phyloP scores from a whole-genome alignment of 2,329 filamentous ascomycete species.

The Diaporthe amygdali region DNA sequence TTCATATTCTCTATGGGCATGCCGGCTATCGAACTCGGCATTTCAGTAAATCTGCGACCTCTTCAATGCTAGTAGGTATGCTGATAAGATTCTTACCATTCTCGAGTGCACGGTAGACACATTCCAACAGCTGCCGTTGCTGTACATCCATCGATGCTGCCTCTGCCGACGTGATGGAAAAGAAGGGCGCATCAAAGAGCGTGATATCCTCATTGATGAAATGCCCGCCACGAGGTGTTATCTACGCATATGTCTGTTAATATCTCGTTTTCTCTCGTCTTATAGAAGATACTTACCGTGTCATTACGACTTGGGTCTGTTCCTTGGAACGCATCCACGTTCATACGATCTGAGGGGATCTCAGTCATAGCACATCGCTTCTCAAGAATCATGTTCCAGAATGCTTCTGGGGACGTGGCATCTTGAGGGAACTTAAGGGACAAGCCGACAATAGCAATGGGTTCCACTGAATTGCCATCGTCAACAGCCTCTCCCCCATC shows the following conservation, averaged over 20 bases:
- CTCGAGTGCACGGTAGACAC: slow-evolving; percentile 40
- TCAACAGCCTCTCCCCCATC: too few relatives aligned
- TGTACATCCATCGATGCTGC: slow-evolving; percentile 43
- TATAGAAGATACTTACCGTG: too few relatives aligned
- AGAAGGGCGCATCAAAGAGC: slow-evolving; percentile 45
- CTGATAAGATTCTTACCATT: too few relatives aligned
- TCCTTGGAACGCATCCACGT: slow-evolving; percentile 64
- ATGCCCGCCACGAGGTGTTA: slow-evolving; percentile 33
- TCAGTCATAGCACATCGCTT: slow-evolving; percentile 36
- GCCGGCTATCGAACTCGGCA: too few relatives aligned
- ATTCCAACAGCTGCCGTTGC: slow-evolving; percentile 40
- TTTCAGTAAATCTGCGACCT: too few relatives aligned
- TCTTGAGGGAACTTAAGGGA: slow-evolving; percentile 44
- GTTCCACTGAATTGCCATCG: too few relatives aligned
- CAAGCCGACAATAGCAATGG: slow-evolving; percentile 42
- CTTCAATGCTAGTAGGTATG: too few relatives aligned
- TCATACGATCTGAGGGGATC: slow-evolving; percentile 63
- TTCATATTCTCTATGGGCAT: slow-evolving; percentile 35
- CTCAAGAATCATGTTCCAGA: slow-evolving; percentile 40
- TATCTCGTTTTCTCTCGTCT: too few relatives aligned
- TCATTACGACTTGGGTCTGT: not conserved
- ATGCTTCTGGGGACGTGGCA: slow-evolving; percentile 33
- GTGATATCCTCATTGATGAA: slow-evolving; percentile 40
- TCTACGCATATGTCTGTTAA: too few relatives aligned
- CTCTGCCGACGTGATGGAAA: slow-evolving; percentile 39